Base-by-base conservation (phyloP, 768 basidiomycete genomes). In the Psilocybe cubensis region DNA sequence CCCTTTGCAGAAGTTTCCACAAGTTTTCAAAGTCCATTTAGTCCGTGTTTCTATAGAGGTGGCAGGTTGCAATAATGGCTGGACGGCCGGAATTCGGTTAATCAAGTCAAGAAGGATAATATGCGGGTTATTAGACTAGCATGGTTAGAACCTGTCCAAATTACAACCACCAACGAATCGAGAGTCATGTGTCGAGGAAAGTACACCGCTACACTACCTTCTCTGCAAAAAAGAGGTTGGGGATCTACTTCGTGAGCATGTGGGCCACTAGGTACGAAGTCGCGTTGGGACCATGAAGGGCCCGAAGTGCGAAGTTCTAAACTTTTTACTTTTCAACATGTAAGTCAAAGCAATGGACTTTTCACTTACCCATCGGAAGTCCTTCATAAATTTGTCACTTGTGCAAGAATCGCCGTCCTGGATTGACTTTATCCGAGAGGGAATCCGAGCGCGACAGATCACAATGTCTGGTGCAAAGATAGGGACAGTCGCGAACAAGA, bases 81-180 rank as follows among this genome's bases (percentile, higher is more conserved):
- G 18, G 8, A 10, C 65, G 68, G 68, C 40, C 56, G 65, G 65
- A 70, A 64, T 65, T 69, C 68, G 68, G 68, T 50, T 29, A 56
- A 60, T 57, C 27, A n/a, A 18, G 48, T 60, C 50, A 28, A 31
- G 57, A 53, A 61, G 68, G 68, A 61, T 63, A 64, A 70, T 65
- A 58, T 14, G 29, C 66, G 63, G 66, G 51, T 33, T 51, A 60
- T 56, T 38, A 35, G 33, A 23, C 23, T 25, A 24, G 40, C 14
- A 25, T 28, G 25, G 28, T n/a, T 47, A 46, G 43, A 24, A 11
- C 25, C 27, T 44, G 8, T 14, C 25, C 33, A 33, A 31, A 21
- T 38, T 25, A 38, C 14, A 24, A 42, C 11, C 45, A 46, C 43
- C 31, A 17, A 46, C 21, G 45, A 25, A 18, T 48, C 17, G 27